Percentiles rank a stretch among this genome's conserved stretches.
Conservation (phyloP, 2,329 filamentous ascomycete species). For the Xylaria polymorpha region DNA sequence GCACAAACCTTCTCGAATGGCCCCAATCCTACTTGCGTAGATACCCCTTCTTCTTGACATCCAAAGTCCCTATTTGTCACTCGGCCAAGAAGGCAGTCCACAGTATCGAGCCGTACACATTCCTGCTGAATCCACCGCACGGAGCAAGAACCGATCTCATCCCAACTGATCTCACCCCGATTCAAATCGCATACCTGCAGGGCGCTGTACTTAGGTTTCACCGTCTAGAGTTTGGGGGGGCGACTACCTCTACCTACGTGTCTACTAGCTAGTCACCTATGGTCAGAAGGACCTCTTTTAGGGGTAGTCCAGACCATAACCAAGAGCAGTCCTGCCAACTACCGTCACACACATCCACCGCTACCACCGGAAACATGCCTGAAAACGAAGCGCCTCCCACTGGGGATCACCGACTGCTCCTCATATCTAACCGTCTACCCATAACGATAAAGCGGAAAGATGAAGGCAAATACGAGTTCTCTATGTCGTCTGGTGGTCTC, state of each 20-base stretch:
- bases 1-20: background rate
- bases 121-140: too few species aligned
- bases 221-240: background rate
- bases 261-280: constrained; percentile 4
- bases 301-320: background rate
- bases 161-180: background rate
- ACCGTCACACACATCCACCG: background rate
- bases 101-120: background rate
- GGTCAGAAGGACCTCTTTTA: constrained; percentile 3
- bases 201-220: too few species aligned
- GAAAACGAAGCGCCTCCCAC: constrained; percentile 42
- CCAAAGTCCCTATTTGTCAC: background rate
- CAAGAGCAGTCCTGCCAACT: constrained; percentile 4
- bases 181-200: background rate
- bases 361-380: constrained; percentile 38
- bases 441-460: constrained; percentile 96
- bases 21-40: too few species aligned
- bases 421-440: constrained; percentile 93
- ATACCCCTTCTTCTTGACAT: constrained; percentile 5
- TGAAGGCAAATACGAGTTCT: constrained; percentile 91
- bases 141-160: background rate
- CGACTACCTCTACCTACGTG: constrained; percentile 1
- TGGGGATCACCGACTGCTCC: constrained; percentile 67
- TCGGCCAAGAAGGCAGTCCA: background rate
- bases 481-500: constrained; percentile 95